Evolutionary conservation across 2,329 filamentous ascomycete genomes (phyloP).

Genomic region (Boeremia lycopersici): DNA sequence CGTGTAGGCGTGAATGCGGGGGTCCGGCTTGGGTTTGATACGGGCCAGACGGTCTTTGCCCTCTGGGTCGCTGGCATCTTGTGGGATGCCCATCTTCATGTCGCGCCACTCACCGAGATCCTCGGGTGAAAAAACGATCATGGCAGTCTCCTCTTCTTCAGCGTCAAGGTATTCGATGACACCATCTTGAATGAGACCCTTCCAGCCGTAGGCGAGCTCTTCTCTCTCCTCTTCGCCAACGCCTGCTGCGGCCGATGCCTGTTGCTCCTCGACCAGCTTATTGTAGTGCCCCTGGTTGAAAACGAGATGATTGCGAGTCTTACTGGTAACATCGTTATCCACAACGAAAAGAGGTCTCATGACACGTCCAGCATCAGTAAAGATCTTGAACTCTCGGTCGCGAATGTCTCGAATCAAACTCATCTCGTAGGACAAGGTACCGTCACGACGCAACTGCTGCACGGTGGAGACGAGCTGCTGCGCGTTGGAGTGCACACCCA

Average conservation of each 20-base stretch:
- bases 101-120: slow-evolving; percentile 72
- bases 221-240: slow-evolving; percentile 63
- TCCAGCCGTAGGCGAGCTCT: slow-evolving; percentile 78
- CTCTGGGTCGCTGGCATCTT: slow-evolving; percentile 55
- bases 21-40: slow-evolving; percentile 86
- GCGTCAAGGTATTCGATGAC: slow-evolving; percentile 96
- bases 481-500: slow-evolving; percentile 90
- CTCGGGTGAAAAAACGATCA: slow-evolving; percentile 99
- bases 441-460: slow-evolving; percentile 76
- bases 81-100: slow-evolving; percentile 51
- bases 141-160: slow-evolving; percentile 96
- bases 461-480: slow-evolving; percentile 82
- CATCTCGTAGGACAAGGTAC: slow-evolving; percentile 87
- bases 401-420: slow-evolving; percentile 95
- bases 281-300: slow-evolving; percentile 80
- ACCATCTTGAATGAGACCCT: slow-evolving; percentile 80
- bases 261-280: slow-evolving; percentile 74
- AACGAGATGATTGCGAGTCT: slow-evolving; percentile 76
- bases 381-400: slow-evolving; percentile 97
- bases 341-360: slow-evolving; percentile 94
- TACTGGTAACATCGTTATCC: slow-evolving; percentile 78
- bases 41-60: slow-evolving; percentile 80
- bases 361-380: slow-evolving; percentile 94
- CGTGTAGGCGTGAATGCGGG: slow-evolving; percentile 88
- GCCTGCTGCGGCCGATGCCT: slow-evolving; percentile 62